Evolutionary conservation across 345 rosid genomes (phyloP), one percentile per base, ranked within the genome.

Genomic region (Aquilaria malaccensis): DNA sequence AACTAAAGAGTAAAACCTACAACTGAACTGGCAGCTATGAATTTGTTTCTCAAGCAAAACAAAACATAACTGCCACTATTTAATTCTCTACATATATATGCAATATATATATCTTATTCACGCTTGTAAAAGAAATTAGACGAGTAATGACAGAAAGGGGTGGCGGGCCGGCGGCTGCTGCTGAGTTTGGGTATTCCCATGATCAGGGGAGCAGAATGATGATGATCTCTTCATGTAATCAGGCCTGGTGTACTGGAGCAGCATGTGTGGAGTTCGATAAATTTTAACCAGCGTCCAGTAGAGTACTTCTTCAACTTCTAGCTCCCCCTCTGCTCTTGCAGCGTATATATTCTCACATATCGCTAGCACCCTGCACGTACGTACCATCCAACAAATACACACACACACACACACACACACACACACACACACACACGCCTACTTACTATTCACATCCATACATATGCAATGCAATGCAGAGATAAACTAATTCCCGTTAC

Each of bases 271-370:
- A 13, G 96, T 85, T 64, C 97, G 78, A 68, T 90, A 90, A 49
- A 90, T 87, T 74, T 87, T 87, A 67, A 90, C 87, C 13, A 90
- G 83, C 9, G 96, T 87, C 96, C 97, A 90, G 75, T 87, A 87
- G 66, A 90, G 87, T 65, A 90, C 86, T 75, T 90, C 97, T 73
- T 90, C 97, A 22, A 90, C 93, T 67, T 81, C 96, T 61, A 85
- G 86, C 69, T 90, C 97, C 61, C 83, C 87, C 72, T 90, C 96
- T 59, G 97, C 97, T 65, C 97, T 85, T 29, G 96, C 96, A 4
- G 93, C 89, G 49, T 87, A 87, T 67, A 87, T 83, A 62, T 90
- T 22, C 22, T 22, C 22, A 22, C 22, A 22, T 22, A 22, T 22
- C 22, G 22, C 22, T 22, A 22, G 22, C 13, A 7, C 1, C 50